These are phyloP conservation scores for Tetrapisispora arboricola DNA, from an alignment of 805 yeast genomes.

Conservation along the genomic window DNA sequence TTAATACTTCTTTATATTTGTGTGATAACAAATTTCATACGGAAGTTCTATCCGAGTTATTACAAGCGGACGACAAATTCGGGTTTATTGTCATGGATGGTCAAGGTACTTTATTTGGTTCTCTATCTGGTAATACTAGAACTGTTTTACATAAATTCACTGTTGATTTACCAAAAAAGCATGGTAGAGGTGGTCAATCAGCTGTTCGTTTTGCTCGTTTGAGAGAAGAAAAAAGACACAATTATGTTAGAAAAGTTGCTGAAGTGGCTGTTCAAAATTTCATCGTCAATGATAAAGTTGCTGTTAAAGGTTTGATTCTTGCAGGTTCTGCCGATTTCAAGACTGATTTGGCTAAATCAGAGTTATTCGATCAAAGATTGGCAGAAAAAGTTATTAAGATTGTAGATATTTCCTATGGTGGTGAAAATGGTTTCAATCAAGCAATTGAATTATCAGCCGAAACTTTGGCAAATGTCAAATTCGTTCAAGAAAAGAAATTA, in stretches of 20 bases:
- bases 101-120: constrained; percentile 94
- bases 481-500: constrained; percentile 95
- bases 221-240: constrained; percentile 98
- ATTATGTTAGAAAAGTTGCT: constrained; percentile 95
- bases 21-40: constrained; percentile 99
- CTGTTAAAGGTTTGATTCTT: constrained; percentile 85
- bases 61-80: constrained; percentile 91
- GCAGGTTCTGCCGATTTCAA: constrained; percentile 99
- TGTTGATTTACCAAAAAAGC: constrained; percentile 98
- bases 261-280: constrained; percentile 97
- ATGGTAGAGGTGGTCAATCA: constrained; percentile 99
- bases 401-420: constrained; percentile 97
- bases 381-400: constrained; percentile 78
- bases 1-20: constrained; percentile 88
- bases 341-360: constrained; percentile 86
- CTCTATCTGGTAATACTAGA: constrained; percentile 92
- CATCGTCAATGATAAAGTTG: constrained; percentile 88
- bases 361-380: constrained; percentile 84
- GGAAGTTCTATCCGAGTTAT: constrained; percentile 86
- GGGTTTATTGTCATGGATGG: constrained; percentile 99
- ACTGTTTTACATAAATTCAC: constrained; percentile 92
- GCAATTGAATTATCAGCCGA: constrained; percentile 97
- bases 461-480: constrained; percentile 91
- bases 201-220: constrained; percentile 98
- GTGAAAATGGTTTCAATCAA: constrained; percentile 98